These are phyloP conservation scores for Trichoderma sp. DNA, from an alignment of 2,329 filamentous ascomycete species.

Conservation along the genomic window DNA sequence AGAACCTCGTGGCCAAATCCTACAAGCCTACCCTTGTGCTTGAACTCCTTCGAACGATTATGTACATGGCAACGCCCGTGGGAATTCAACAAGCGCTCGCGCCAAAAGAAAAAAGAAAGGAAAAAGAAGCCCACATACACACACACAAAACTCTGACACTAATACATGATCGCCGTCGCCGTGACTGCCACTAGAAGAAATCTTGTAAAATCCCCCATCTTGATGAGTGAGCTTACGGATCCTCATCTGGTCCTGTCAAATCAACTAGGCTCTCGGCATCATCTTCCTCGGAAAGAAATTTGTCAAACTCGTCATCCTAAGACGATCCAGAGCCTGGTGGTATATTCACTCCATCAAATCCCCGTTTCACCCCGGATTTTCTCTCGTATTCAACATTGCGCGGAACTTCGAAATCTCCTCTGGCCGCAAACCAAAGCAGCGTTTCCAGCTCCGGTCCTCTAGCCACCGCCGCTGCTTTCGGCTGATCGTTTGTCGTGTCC, in stretches of 20 bases:
- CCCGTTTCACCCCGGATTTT: slow-evolving; percentile 33
- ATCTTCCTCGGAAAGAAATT: background rate
- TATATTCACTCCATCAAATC: slow-evolving; percentile 36
- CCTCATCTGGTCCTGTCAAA: background rate
- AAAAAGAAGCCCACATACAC: background rate
- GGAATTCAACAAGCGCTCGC: background rate
- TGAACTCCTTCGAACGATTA: background rate
- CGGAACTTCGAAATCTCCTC: slow-evolving; percentile 45
- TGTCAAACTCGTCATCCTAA: background rate
- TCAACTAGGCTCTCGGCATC: background rate
- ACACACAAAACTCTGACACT: background rate
- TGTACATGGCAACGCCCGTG: background rate
- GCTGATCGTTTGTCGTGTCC: slow-evolving; percentile 26
- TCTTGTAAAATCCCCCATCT: background rate
- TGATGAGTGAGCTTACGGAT: background rate
- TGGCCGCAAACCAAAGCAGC: slow-evolving; percentile 44
- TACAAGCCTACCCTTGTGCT: background rate
- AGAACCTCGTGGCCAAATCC: background rate
- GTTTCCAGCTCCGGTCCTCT: slow-evolving; percentile 45
- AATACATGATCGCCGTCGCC: background rate
- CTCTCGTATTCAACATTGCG: slow-evolving; percentile 43
- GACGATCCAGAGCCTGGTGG: slow-evolving; percentile 25
- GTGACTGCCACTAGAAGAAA: background rate
- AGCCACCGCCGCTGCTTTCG: slow-evolving; percentile 28
- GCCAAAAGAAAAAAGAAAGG: background rate